phyloP scores from a whole-genome alignment of 2,329 filamentous ascomycete genomes.

The Helminthosporium solani region DNA sequence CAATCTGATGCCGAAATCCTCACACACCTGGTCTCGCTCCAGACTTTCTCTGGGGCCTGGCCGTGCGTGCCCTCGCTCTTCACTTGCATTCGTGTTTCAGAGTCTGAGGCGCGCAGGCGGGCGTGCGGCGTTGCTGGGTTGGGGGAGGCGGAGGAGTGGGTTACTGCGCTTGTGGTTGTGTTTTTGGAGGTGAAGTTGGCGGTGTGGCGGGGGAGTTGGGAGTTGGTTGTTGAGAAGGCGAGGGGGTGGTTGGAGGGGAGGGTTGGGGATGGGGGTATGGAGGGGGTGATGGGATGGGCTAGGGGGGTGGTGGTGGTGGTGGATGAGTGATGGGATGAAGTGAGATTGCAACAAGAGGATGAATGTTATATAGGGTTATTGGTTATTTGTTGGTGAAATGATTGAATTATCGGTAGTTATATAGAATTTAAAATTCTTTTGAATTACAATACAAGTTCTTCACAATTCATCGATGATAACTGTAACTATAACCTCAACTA shows the following conservation, averaged over 20 bases:
- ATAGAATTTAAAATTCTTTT: no score
- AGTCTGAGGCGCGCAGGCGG: conserved; percentile 4
- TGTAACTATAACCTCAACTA: no score
- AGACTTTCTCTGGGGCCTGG: conserved; percentile 60
- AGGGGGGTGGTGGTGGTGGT: no score
- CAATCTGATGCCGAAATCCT: conserved; percentile 33
- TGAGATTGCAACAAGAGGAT: no score
- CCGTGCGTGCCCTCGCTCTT: conserved; percentile 31
- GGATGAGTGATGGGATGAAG: no score
- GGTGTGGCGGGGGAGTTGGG: conserved; percentile 56
- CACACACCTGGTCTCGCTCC: conserved; percentile 53
- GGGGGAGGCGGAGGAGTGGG: background rate
- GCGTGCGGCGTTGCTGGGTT: conserved; percentile 1
- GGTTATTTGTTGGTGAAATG: no score
- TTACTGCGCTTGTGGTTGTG: conserved; percentile 49
- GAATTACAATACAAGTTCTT: no score
- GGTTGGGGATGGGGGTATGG: background rate
- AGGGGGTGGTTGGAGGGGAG: conserved; percentile 40
- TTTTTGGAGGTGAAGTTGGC: conserved; percentile 52
- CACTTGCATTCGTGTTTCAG: conserved; percentile 16
- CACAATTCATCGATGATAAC: no score
- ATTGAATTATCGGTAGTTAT: no score
- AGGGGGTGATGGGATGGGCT: no score
- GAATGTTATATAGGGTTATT: no score
- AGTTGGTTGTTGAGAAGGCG: conserved; percentile 64